Evolutionary conservation across 2,329 filamentous ascomycete species (phyloP), one percentile per base, ranked within the genome.

Genomic region (Xylaria sp.): DNA sequence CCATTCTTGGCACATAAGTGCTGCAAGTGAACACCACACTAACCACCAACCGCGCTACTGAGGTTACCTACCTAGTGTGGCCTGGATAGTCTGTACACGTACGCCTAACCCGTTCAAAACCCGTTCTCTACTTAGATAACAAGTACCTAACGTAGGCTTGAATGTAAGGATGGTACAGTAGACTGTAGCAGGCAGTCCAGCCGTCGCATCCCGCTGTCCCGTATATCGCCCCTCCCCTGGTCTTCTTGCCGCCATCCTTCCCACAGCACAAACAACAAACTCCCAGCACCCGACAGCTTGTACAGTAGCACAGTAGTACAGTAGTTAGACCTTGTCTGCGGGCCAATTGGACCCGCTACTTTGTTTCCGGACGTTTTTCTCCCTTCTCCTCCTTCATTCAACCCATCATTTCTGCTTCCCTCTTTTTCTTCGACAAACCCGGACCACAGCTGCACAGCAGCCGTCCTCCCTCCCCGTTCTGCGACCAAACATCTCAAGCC

Each of bases 351-450:
- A 36, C 63, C 63, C 59, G 40, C 63, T n/a, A 28, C 53, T 59
- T 59, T 48, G 58, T 59, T 62, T 60, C 13, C 56, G 66, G 49
- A 40, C 40, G 36, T n/a, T 59, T 68, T 68, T 54, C 31, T 60
- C 53, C 57, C 57, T 60, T 49, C 66, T 66, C 66, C 62, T 66
- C 63, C 42, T 59, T 59, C 48, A 17, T 2, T 54, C 54, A 63
- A 38, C 63, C 63, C 54, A 49, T 57, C 53, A n/a, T 42, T 62
- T 31, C 40, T 28, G 17, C 36, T 44, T 59, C 63, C 40, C 44
- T 63, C 46, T 42, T 63, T 28, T 61, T 70, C 60, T 61, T 65
- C 61, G 66, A 67, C 60, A 61, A 58, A 63, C 59, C 53, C 51
- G 53, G 62, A 57, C 54, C 65, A 65, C 63, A 46, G 57, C 61